phyloP scores from a whole-genome alignment of 1,139 yeast species.

The Lodderomyces jiufengensis region DNA sequence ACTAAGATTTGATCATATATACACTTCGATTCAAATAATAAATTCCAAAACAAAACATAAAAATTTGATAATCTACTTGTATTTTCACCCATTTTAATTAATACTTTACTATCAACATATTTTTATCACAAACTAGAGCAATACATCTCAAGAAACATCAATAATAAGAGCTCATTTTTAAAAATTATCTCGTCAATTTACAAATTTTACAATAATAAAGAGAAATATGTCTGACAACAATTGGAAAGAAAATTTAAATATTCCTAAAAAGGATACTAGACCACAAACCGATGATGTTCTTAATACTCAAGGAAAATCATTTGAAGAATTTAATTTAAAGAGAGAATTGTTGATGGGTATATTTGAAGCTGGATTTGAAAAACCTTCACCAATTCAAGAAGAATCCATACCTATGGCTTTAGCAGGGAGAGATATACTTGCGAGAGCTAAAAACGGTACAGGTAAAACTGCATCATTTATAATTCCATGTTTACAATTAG shows the following conservation, averaged over 20 bases:
- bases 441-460: slow-evolving; percentile 98
- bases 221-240: slow-evolving; percentile 30
- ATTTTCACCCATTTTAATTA: too few species aligned
- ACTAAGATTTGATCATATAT: too few species aligned
- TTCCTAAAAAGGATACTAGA: slow-evolving; percentile 79
- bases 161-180: too few species aligned
- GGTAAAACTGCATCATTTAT: slow-evolving; percentile 97
- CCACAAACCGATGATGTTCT: slow-evolving; percentile 97
- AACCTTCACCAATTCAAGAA: slow-evolving; percentile 97
- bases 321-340: slow-evolving; percentile 88
- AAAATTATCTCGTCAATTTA: too few species aligned
- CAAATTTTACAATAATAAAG: too few species aligned
- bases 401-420: slow-evolving; percentile 95
- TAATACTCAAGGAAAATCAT: slow-evolving; percentile 83
- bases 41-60: too few species aligned
- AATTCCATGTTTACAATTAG: slow-evolving; percentile 79
- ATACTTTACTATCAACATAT: too few species aligned
- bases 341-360: slow-evolving; percentile 97
- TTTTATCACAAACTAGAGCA: too few species aligned
- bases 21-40: too few species aligned
- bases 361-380: slow-evolving; percentile 97
- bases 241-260: slow-evolving; percentile 74
- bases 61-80: too few species aligned
- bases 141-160: too few species aligned
- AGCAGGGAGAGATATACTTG: slow-evolving; percentile 93